Conservation (phyloP, 805 yeast species). For the Spathaspora sp. region DNA sequence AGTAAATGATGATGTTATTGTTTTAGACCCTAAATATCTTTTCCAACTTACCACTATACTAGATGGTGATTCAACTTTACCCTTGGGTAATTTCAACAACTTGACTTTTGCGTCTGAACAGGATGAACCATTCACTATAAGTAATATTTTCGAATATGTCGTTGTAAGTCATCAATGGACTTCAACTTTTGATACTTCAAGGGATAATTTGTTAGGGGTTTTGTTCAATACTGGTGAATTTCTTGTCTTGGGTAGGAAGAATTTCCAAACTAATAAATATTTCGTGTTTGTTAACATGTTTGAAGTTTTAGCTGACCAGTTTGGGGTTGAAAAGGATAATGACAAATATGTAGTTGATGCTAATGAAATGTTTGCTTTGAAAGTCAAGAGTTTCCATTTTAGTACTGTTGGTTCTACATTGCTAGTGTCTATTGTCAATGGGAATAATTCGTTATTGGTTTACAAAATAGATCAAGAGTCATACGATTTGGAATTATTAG, state of each 20-base stretch:
- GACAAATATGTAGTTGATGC: constrained; percentile 18
- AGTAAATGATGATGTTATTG: constrained; percentile 11
- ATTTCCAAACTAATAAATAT: constrained; percentile 20
- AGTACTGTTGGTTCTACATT: not conserved
- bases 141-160: constrained; percentile 28
- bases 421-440: constrained; percentile 4
- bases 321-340: constrained; percentile 13
- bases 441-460: constrained; percentile 5
- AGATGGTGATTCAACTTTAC: constrained; percentile 23
- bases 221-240: constrained; percentile 37
- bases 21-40: constrained; percentile 21
- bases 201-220: constrained; percentile 29
- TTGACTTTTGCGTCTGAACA: constrained; percentile 18
- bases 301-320: constrained; percentile 18
- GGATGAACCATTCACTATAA: constrained; percentile 26
- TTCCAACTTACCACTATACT: constrained; percentile 23
- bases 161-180: constrained; percentile 37
- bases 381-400: constrained; percentile 26
- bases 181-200: constrained; percentile 15
- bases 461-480: constrained; percentile 2
- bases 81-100: constrained; percentile 25
- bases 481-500: not conserved
- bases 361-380: constrained; percentile 18
- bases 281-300: constrained; percentile 23
- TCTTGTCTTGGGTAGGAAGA: constrained; percentile 24